phyloP scores from a whole-genome alignment of 1,139 yeast species.

The Protomyces inundatus region DNA sequence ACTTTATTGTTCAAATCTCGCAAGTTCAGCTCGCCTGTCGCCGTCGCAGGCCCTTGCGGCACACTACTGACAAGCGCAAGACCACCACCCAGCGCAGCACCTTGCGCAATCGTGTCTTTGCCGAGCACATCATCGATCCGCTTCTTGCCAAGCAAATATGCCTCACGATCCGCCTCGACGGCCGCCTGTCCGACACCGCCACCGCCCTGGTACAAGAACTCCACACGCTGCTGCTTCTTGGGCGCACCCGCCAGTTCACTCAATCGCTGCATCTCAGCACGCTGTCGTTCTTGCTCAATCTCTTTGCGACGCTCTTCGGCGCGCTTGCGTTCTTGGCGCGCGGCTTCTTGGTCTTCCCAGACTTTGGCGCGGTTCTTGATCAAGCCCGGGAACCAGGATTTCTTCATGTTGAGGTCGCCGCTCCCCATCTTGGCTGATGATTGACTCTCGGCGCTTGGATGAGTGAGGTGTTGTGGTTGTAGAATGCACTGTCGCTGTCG shows the following conservation, averaged over 20 bases:
- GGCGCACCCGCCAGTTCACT: slow-evolving; percentile 48
- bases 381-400: slow-evolving; percentile 31
- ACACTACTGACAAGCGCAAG: slow-evolving; percentile 29
- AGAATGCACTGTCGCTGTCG: too few relatives aligned
- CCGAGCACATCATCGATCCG: slow-evolving; percentile 42
- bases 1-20: slow-evolving; percentile 36
- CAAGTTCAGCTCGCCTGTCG: slow-evolving; percentile 29
- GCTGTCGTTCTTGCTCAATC: slow-evolving; percentile 58
- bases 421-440: slow-evolving; percentile 29
- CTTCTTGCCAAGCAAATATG: slow-evolving; percentile 49
- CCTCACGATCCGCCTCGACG: slow-evolving; percentile 42
- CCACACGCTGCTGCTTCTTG: slow-evolving; percentile 50
- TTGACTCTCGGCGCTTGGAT: too few relatives aligned
- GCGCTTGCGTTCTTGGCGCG: slow-evolving; percentile 62
- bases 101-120: slow-evolving; percentile 22
- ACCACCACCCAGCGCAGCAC: slow-evolving; percentile 25
- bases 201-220: slow-evolving; percentile 79
- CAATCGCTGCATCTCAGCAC: slow-evolving; percentile 52
- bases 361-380: slow-evolving; percentile 89
- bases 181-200: slow-evolving; percentile 33
- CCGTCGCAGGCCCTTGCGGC: slow-evolving; percentile 32
- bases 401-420: slow-evolving; percentile 31
- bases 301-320: slow-evolving; percentile 63
- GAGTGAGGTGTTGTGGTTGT: too few relatives aligned
- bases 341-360: slow-evolving; percentile 77